Evolutionary conservation across 345 rosid genomes (phyloP), one percentile per base, ranked within the genome.

Genomic region (Passiflora organensis): DNA sequence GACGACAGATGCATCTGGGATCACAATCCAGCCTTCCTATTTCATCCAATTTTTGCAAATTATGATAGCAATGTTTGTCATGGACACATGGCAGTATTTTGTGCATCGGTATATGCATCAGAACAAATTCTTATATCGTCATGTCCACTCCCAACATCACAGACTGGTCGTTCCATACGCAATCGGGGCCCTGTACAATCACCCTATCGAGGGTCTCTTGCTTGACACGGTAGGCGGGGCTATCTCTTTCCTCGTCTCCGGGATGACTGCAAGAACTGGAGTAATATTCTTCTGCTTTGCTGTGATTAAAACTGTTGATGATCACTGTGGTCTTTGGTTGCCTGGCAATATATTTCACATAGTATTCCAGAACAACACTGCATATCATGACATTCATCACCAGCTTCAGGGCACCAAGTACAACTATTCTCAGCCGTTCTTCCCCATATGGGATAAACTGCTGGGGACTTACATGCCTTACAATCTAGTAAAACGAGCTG

Each of bases 351-450:
- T 84, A 42, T 81, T 84, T 76, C 91, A 84, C 44, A 49, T 73
- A 14, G 59, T 74, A 53, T 79, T 84, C 67, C 70, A 70, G 68
- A 81, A 81, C 67, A 81, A 84, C 72, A 74, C 79, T 25, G 87
- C 87, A 20, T 85, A 76, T 58, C 87, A 86, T 14, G 95, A 83
- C 70, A 66, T 83, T 59, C 90, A 83, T 44, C 95, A 81, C 71
- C 95, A 81, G 59, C 79, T 81, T 39, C 86, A 71, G 25, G 90
- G 87, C 52, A 70, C 77, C 2, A 86, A 83, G 72, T 81, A 64
- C 71, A 86, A 86, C 58, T 83, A 81, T 61, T 80, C 95, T 48
- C 95, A 86, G 66, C 90, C 95, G 10, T 83, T 86, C 74, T 86
- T 86, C 72, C 68, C 87, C 51, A 70, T 81, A 36, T 83, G 90